Base-by-base conservation (phyloP, 805 yeast species). In the Hanseniaspora thailandica region DNA sequence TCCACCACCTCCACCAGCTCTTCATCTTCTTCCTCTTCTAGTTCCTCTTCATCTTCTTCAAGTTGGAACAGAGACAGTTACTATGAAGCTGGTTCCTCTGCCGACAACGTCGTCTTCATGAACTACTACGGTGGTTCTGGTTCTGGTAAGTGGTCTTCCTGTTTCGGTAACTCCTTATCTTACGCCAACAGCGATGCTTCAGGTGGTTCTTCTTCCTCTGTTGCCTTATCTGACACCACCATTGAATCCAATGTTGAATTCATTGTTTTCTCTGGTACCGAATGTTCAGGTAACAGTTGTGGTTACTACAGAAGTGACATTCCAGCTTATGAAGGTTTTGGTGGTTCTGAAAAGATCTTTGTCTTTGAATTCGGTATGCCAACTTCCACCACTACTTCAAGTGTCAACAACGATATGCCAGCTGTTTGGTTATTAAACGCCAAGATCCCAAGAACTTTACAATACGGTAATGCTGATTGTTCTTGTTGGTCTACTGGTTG, bases 401-500 rank as follows among this genome's bases (percentile, higher is more conserved):
- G 47, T 22, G 62, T 64, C 54, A 88, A 89, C 76, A 76, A 76
- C 64, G 97, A 93, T 69, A 90, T 93, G 97, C 98, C 98, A 60
- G 97, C 98, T 57, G 77, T 89, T 62, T 89, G 97, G 97, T 74
- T 89, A 69, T 79, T 89, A 68, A 89, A 89, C 69, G 96, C 96
- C 57, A 85, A 86, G 75, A 82, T 89, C 65, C 96, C 98, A 71
- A 86, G 98, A 77, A 89, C 97, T 60, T 71, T 82, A 64, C 97
- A 93, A 73, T 93, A 93, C 71, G 97, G 97, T 68, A 73, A 73
- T 56, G 67, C 81, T 25, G 66, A 77, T 20, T 93, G 97, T 76
- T 87, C 97, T 35, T 93, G 98, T 78, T 93, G 98, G 98, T 63
- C 77, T 52, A 76, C 95, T 53, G 97, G 97, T 57, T 93, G 98